Conservation (phyloP, 495 filamentous ascomycete species). For the Penicillium paxilli region DNA sequence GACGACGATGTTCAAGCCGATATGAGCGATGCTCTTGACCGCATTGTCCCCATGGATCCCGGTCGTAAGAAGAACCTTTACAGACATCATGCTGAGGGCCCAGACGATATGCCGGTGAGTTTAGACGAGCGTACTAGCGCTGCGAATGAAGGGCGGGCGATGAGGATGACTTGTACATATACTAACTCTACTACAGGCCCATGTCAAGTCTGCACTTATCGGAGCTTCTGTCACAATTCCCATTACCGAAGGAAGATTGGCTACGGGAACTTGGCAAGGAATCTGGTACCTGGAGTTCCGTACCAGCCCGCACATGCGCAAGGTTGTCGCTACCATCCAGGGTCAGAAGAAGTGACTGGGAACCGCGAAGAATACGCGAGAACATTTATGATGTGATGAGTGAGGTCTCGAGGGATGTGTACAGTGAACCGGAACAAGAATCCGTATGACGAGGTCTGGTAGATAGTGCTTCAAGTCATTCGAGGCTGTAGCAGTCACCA, state of each 20-base stretch:
- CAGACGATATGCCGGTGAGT: slow-evolving; percentile 83
- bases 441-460: background rate
- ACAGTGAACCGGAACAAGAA: background rate
- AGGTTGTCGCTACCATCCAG: slow-evolving; percentile 90
- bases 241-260: slow-evolving; percentile 79
- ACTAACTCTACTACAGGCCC: slow-evolving; percentile 54
- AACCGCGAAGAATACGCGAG: background rate
- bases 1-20: slow-evolving; percentile 76
- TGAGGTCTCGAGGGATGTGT: too few relatives aligned
- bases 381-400: slow-evolving; percentile 19
- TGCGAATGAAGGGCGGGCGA: too few relatives aligned
- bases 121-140: too few relatives aligned
- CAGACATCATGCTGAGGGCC: slow-evolving; percentile 84
- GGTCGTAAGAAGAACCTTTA: slow-evolving; percentile 73
- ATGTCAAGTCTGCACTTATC: slow-evolving; percentile 88
- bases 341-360: slow-evolving; percentile 71
- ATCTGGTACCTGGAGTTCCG: slow-evolving; percentile 97
- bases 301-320: slow-evolving; percentile 68
- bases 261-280: slow-evolving; percentile 71
- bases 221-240: slow-evolving; percentile 88
- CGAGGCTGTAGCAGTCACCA: too few relatives aligned
- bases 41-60: slow-evolving; percentile 80
- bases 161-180: too few relatives aligned
- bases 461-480: too few relatives aligned
- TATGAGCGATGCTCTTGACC: slow-evolving; percentile 92